These are phyloP conservation scores for Colletotrichum viniferum DNA, from an alignment of 2,329 filamentous ascomycete genomes.

Conservation along the genomic window DNA sequence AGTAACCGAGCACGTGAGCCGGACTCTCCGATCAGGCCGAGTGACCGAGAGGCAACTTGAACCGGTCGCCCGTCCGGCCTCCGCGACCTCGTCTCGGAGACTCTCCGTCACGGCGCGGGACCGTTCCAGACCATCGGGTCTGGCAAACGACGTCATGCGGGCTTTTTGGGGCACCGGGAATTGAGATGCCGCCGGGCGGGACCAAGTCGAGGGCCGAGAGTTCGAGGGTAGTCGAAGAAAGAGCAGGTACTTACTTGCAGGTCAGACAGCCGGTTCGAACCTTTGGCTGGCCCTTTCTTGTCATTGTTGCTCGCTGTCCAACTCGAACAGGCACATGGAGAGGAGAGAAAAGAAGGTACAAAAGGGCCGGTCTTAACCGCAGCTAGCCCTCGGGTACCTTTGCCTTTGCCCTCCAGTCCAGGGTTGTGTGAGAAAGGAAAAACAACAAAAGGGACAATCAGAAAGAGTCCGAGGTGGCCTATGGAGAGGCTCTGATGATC, in stretches of 20 bases:
- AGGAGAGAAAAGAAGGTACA: background rate
- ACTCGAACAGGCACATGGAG: background rate
- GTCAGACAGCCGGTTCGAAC: slow-evolving; percentile 57
- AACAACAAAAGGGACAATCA: background rate
- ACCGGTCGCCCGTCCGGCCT: background rate
- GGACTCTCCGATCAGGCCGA: background rate
- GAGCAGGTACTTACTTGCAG: slow-evolving; percentile 51
- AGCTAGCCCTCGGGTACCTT: background rate
- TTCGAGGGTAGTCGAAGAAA: background rate
- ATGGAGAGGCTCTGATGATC: background rate
- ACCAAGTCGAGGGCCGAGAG: background rate
- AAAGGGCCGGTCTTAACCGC: background rate
- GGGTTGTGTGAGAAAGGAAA: background rate
- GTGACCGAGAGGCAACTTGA: background rate
- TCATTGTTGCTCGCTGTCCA: background rate
- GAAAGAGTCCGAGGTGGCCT: slow-evolving; percentile 3
- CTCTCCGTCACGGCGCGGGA: background rate
- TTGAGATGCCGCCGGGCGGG: background rate
- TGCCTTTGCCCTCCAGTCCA: background rate
- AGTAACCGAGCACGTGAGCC: background rate
- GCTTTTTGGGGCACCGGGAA: background rate
- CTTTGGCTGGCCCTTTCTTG: slow-evolving; percentile 30
- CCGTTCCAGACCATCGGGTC: background rate
- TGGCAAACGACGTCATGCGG: background rate
- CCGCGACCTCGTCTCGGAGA: background rate